Conservation (phyloP, 768 basidiomycete species). For the Panaeolus cyanescens region DNA sequence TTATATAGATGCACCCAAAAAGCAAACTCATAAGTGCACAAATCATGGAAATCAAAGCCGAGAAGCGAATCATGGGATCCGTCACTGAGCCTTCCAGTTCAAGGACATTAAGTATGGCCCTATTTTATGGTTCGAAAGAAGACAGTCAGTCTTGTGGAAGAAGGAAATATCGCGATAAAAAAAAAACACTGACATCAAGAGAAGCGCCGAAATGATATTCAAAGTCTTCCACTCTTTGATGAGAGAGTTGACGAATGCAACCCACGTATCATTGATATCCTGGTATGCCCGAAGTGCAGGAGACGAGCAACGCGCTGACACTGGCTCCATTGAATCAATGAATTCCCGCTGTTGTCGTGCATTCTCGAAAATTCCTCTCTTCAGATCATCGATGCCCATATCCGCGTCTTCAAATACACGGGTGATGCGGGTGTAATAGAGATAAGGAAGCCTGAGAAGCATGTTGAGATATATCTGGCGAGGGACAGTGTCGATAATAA, state of each 20-base stretch:
- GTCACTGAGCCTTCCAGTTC: slow-evolving; percentile 37
- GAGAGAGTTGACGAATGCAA: slow-evolving; percentile 25
- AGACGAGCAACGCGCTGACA: neutral
- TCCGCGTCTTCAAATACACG: slow-evolving; percentile 65
- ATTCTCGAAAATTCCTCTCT: slow-evolving; percentile 35
- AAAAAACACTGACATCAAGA: slow-evolving; percentile 21
- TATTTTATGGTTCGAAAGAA: no score
- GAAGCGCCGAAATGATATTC: slow-evolving; percentile 29
- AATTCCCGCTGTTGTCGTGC: slow-evolving; percentile 7
- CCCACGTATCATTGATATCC: slow-evolving; percentile 22
- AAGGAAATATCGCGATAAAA: neutral
- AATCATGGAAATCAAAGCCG: slow-evolving; percentile 54
- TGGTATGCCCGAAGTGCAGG: slow-evolving; percentile 12
- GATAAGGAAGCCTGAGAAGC: slow-evolving; percentile 58
- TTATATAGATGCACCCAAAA: slow-evolving; percentile 62
- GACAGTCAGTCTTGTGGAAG: no score
- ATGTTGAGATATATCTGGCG: slow-evolving; percentile 28
- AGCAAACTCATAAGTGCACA: slow-evolving; percentile 62
- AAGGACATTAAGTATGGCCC: slow-evolving; percentile 31
- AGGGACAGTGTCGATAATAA: slow-evolving; percentile 23
- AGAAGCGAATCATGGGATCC: slow-evolving; percentile 54
- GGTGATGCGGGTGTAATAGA: slow-evolving; percentile 70
- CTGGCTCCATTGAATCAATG: neutral
- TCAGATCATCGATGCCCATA: slow-evolving; percentile 58
- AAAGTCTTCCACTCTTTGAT: slow-evolving; percentile 31